phyloP scores from a whole-genome alignment of 2,329 filamentous ascomycete genomes.

The Dothistroma pini region DNA sequence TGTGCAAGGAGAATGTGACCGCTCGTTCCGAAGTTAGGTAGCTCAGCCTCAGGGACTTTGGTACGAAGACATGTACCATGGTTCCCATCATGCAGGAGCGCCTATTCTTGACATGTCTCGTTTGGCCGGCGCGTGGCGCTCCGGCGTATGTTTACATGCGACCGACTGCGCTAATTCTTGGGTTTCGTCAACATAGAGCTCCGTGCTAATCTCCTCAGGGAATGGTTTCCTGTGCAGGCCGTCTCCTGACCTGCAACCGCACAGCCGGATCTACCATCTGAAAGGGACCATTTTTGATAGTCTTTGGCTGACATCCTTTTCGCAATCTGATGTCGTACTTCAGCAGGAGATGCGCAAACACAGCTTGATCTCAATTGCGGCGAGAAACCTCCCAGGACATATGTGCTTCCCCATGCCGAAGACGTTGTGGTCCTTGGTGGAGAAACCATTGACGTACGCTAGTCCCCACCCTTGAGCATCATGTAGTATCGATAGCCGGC shows the following conservation, averaged over 20 bases:
- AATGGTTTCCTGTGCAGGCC: neutral
- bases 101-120: neutral
- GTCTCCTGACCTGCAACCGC: neutral
- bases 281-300: neutral
- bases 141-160: no score
- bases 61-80: neutral
- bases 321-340: conserved; percentile 29
- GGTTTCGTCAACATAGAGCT: no score
- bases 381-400: conserved; percentile 38
- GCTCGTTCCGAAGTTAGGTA: neutral
- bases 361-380: conserved; percentile 36
- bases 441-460: conserved; percentile 24
- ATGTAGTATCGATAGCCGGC: conserved; percentile 21
- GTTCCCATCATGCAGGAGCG: neutral
- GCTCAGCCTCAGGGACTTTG: neutral
- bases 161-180: no score
- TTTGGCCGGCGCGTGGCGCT: neutral
- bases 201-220: neutral
- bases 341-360: conserved; percentile 28
- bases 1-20: neutral
- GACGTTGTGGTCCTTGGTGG: conserved; percentile 20
- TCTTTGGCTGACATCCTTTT: neutral
- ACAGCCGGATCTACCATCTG: neutral
- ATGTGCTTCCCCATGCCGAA: conserved; percentile 35
- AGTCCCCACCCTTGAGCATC: conserved; percentile 19